Base-by-base conservation (phyloP, 805 yeast species). In the Ogataea chonburiensis region DNA sequence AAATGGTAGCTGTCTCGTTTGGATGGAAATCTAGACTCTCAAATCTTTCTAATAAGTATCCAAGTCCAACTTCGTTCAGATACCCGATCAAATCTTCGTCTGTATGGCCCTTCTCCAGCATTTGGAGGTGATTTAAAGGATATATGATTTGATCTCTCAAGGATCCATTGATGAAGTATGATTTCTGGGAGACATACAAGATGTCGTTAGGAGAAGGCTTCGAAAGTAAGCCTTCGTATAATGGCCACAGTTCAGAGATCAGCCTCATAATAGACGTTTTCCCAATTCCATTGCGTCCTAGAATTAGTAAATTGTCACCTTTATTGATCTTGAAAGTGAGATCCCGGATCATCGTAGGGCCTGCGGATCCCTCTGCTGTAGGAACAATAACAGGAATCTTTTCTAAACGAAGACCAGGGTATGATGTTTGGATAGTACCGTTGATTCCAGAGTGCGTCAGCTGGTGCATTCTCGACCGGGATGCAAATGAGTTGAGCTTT, bases 231-330 rank as follows among this genome's bases (percentile, higher is more conserved):
- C 97, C 97, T 46, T 71, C 67, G 60, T 85, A 89, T 17, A 86
- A 69, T 10, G 98, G 96, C 97, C 97, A 89, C 43, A 89, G 67
- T 15, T 91, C 95, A 5, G 94, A 89, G 40, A 88, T 69, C 3
- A 89, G 71, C 45, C 96, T 69, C 34, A 88, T 79, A 47, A 89
- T 81, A 0, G 95, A 79, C 7, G 95, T 82, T 57, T 89, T 89
- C 41, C 98, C 98, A 50, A 82, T 74, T 11, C 96, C 95, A 52
- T 89, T 89, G 32, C 91, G 73, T 8, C 96, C 97, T 43, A 87
- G 68, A 23, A 89, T 81, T 43, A 89, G 71, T 34, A 88, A 64
- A 54, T 84, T 86, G 43, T 85, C 80, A 25, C 81, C 79, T 26
- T 70, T 71, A 40, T 64, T 67, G 24, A 83, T 68, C 46, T 72